Evolutionary conservation across 768 basidiomycete genomes (phyloP).

Genomic region (Termitomyces eurrhizus): DNA sequence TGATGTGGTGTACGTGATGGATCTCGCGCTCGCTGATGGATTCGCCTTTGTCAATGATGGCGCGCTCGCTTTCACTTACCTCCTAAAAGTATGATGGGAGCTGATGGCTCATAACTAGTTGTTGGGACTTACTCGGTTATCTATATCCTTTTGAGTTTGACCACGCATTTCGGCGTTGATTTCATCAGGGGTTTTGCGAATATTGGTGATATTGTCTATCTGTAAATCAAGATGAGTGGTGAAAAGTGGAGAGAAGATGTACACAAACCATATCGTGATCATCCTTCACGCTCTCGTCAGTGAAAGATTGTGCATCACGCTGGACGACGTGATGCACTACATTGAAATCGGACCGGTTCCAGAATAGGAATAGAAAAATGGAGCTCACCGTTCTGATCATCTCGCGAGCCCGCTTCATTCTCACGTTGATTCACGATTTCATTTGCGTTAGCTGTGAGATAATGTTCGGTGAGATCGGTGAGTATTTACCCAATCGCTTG

Average conservation of each 20-base stretch:
- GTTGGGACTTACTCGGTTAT: neutral
- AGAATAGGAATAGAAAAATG: neutral
- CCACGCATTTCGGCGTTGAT: neutral
- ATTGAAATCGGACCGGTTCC: neutral
- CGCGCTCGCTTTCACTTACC: slow-evolving; percentile 17
- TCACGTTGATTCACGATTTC: neutral
- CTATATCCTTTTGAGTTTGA: neutral
- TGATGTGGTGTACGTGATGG: slow-evolving; percentile 34
- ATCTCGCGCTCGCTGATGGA: slow-evolving; percentile 27
- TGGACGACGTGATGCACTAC: neutral
- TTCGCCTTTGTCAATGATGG: slow-evolving; percentile 30
- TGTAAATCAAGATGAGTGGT: neutral
- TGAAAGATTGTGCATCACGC: neutral
- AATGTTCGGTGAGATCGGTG: neutral
- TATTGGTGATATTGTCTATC: neutral
- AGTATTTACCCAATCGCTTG: neutral
- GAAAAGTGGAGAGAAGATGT: no score
- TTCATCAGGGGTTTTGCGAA: neutral
- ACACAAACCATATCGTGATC: neutral
- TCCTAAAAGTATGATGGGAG: neutral
- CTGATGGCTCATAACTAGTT: neutral
- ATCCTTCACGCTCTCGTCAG: neutral
- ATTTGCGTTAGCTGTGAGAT: neutral
- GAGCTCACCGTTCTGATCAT: neutral
- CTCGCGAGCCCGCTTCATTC: no score